A percentile compares a stretch with the other conserved stretches of the same genome.
Evolutionary conservation across 768 basidiomycete genomes (phyloP).

Genomic region (Hygrophorus pudorinus): DNA sequence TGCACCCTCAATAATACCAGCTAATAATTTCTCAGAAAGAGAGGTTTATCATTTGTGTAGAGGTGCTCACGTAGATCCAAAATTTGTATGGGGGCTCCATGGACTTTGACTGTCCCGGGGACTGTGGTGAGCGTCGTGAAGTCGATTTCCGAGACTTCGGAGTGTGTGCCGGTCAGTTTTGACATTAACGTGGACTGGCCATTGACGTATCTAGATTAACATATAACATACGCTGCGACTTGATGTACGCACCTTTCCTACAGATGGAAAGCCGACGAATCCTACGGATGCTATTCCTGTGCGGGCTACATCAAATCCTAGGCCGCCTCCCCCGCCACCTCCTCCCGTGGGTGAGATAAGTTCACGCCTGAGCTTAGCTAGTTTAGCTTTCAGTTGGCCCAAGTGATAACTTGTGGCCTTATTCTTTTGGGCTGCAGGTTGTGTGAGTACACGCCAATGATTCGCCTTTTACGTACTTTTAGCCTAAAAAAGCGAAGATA

Average conservation of each 20-base stretch:
- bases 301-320: conserved; percentile 95
- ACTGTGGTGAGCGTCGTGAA: conserved; percentile 96
- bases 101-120: conserved; percentile 88
- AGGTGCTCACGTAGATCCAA: conserved; percentile 69
- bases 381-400: conserved; percentile 95
- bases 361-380: conserved; percentile 93
- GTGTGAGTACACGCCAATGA: conserved; percentile 6
- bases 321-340: conserved; percentile 79
- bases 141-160: conserved; percentile 92
- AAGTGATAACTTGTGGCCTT: conserved; percentile 95
- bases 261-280: conserved; percentile 88
- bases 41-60: not conserved
- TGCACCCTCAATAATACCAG: conserved; percentile 97
- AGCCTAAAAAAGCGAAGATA: conserved; percentile 34
- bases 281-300: conserved; percentile 97
- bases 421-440: conserved; percentile 76
- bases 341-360: conserved; percentile 70
- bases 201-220: conserved; percentile 4
- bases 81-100: conserved; percentile 94
- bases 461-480: conserved; percentile 51
- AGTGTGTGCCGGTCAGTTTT: conserved; percentile 92
- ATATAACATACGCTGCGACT: not conserved
- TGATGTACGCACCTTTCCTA: conserved; percentile 60
- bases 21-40: conserved; percentile 26
- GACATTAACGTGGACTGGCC: conserved; percentile 88